These are phyloP conservation scores for Bipolaris victoriae DNA, from an alignment of 2,329 filamentous ascomycete genomes.

Conservation along the genomic window DNA sequence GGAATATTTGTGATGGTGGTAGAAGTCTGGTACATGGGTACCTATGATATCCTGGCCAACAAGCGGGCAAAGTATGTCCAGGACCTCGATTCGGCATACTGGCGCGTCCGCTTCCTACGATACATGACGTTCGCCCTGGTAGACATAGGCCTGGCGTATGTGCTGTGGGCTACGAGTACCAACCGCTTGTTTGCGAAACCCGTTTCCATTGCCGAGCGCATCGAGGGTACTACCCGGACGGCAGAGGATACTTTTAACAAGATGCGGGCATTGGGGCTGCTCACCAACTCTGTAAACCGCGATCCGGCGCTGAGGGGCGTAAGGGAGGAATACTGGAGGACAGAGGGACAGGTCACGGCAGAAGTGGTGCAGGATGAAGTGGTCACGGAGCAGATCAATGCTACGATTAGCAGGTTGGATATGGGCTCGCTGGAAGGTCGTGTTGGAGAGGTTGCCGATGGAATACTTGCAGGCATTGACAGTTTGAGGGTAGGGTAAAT, in stretches of 20 bases:
- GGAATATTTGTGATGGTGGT: slow-evolving; percentile 63
- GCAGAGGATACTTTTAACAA: slow-evolving; percentile 69
- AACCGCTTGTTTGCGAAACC: slow-evolving; percentile 75
- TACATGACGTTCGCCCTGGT: slow-evolving; percentile 67
- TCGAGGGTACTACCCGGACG: slow-evolving; percentile 64
- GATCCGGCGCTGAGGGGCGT: slow-evolving; percentile 72
- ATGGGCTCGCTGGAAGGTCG: slow-evolving; percentile 66
- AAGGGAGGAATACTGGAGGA: slow-evolving; percentile 77
- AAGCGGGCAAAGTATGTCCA: slow-evolving; percentile 62
- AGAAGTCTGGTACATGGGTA: slow-evolving; percentile 70
- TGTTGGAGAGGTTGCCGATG: slow-evolving; percentile 60
- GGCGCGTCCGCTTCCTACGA: slow-evolving; percentile 69
- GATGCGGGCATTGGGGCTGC: slow-evolving; percentile 73
- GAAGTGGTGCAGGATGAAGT: slow-evolving; percentile 80
- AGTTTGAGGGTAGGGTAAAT: slow-evolving; percentile 21
- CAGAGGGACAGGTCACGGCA: slow-evolving; percentile 73
- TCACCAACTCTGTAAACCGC: slow-evolving; percentile 79
- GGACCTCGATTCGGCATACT: slow-evolving; percentile 74
- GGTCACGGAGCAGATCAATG: slow-evolving; percentile 73
- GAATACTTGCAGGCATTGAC: slow-evolving; percentile 43
- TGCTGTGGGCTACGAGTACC: slow-evolving; percentile 79
- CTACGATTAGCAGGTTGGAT: slow-evolving; percentile 69
- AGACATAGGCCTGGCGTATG: slow-evolving; percentile 66
- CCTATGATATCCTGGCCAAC: slow-evolving; percentile 71
- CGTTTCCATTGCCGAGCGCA: slow-evolving; percentile 66